Base-by-base conservation (phyloP, 2,329 filamentous ascomycete species). In the Cadophora sp. region DNA sequence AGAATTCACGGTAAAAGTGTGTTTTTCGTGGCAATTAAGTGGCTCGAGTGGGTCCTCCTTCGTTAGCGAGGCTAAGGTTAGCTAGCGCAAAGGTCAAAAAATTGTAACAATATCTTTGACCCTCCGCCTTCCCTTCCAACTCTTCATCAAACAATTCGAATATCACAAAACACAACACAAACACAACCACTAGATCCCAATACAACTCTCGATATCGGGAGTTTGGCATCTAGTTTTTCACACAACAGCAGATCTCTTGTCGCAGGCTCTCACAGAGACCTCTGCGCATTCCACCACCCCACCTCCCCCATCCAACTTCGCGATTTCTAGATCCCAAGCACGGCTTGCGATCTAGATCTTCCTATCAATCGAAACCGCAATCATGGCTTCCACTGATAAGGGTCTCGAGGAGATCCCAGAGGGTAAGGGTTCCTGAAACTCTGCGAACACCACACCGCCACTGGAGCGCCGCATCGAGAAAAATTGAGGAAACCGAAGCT, bases 391-490 rank as follows among this genome's bases (percentile, higher is more conserved):
- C 71, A 90, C 91, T 82, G 92, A 93, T 79, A 97, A 97, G 89
- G 95, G 95, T 88, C 93, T 98, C 86, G 94, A 97, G 88, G 95
- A 98, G 83, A 91, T 97, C 85, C 91, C 93, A 82, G 94, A 97
- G 88, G 89, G 93, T 97, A 87, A 86, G 93, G 73, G 66, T 67
- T 67, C 56, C 14, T 55, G 62, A 72, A 67, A 43, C 68, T 50
- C 70, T 59, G 60, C 53, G 56, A 66, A 65, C 58, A 58, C 26
- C 71, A 73, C 73, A 75, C 69, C 74, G 73, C 73, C 68, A 69
- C 69, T 69, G 60, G 37, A 40, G 55, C 8, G 40, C 48, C 65
- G 59, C 58, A 62, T 58, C 43, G 48, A 24, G 63, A 14, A 60
- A 58, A 46, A 48, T 60, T 51, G 22, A 61, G 63, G 56, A 65